Evolutionary conservation across 1,139 yeast species (phyloP), one percentile per base, ranked within the genome.

Genomic region (Debaryomyces subglobosus): DNA sequence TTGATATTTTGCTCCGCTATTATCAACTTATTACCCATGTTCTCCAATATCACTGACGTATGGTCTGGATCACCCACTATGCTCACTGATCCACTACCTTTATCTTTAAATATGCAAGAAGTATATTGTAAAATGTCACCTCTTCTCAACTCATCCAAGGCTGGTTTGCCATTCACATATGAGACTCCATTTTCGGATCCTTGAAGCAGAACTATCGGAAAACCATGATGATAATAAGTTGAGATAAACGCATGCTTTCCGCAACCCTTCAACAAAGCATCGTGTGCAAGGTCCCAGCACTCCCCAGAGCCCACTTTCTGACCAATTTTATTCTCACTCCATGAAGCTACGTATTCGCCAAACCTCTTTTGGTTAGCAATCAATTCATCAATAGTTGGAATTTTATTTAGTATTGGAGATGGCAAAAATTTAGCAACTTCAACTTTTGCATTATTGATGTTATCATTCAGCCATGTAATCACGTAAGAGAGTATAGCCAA

Each of bases 221-320:
- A 84, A 1, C 92, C 92, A 59, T 85, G 90, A 33, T 71, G 72
- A 13, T 67, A 63, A 23, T 82, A 82, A 18, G 74, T 72, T 9
- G 86, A 78, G 1, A 78, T 76, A 67, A 85, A 76, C 0, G 90
- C 90, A 56, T 78, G 79, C 20, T 79, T 82, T 0, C 85, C 85
- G 55, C 87, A 81, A 0, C 85, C 84, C 49, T 79, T 76, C 44
- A 70, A 67, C 35, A 86, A 68, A 0, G 90, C 89, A 47, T 82
- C 82, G 46, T 77, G 77, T 1, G 90, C 92, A 50, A 86, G 72
- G 38, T 88, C 87, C 92, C 92, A 86, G 65, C 94, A 86, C 60
- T 86, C 92, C 8, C 94, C 94, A 45, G 79, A 67, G 2, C 89
- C 89, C 6, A 86, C 87, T 47, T 72, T 73, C 42, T 72, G 71